A percentile compares a stretch with the other conserved stretches of the same genome.
These are phyloP conservation scores for Quercus phellos DNA, from an alignment of 331 rosid genomes.

Conservation along the genomic window DNA sequence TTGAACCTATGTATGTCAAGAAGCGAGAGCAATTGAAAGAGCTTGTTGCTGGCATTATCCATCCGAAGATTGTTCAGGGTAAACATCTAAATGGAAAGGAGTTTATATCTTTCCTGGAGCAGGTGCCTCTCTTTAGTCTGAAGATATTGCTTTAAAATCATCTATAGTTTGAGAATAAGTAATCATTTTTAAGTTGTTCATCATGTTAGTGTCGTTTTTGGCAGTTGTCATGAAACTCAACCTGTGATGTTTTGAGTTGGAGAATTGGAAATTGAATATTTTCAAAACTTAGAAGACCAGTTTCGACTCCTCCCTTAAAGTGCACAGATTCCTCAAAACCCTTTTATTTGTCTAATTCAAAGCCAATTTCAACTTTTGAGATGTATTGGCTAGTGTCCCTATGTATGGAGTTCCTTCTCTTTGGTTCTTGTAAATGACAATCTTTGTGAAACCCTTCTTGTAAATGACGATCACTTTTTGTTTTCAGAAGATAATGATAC, in stretches of 20 bases:
- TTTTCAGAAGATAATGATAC: no score
- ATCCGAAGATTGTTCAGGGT: slow-evolving; percentile 90
- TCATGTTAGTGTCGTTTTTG: neutral
- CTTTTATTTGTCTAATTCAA: neutral
- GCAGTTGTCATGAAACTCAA: neutral
- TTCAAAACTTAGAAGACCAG: neutral
- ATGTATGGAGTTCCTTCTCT: no score
- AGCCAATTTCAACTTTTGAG: no score
- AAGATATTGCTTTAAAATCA: neutral
- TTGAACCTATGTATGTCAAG: slow-evolving; percentile 66
- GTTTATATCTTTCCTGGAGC: slow-evolving; percentile 77
- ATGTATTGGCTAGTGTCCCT: no score
- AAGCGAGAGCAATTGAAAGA: slow-evolving; percentile 77
- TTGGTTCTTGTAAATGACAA: no score
- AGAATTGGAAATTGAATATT: neutral
- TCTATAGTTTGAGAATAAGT: slow-evolving; percentile 1
- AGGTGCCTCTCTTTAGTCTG: slow-evolving; percentile 46
- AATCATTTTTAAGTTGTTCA: neutral
- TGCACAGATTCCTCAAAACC: neutral
- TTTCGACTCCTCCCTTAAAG: neutral
- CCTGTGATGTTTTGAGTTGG: neutral
- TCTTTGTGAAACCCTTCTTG: no score
- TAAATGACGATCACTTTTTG: no score
- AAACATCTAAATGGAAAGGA: slow-evolving; percentile 73
- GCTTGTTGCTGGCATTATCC: slow-evolving; percentile 70